A percentile compares a stretch with the other conserved stretches of the same genome.
phyloP scores from a whole-genome alignment of 441 rosid genomes.

The Euphorbia corollata region DNA sequence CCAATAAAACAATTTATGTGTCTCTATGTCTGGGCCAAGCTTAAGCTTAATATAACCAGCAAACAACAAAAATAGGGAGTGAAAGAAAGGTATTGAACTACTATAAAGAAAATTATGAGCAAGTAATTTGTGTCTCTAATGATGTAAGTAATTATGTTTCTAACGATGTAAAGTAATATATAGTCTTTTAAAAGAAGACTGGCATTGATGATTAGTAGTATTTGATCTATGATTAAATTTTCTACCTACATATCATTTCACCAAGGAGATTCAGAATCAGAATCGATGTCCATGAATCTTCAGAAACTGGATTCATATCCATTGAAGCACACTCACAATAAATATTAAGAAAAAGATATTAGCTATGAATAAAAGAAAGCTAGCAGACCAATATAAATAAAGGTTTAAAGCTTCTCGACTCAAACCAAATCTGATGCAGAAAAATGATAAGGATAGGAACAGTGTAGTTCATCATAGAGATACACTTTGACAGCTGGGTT shows the following conservation, averaged over 20 bases:
- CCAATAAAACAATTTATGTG: constrained; percentile 6
- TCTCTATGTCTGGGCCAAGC: constrained; percentile 16
- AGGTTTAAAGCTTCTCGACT: background rate
- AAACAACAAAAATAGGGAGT: background rate
- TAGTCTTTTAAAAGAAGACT: background rate
- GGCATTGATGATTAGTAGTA: background rate
- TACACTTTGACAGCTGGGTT: background rate
- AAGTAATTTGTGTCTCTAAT: constrained; percentile 12
- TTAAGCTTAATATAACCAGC: constrained; percentile 16
- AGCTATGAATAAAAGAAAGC: background rate
- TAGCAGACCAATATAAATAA: no score
- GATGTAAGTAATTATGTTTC: constrained; percentile 2
- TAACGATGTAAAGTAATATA: background rate
- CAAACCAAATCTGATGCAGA: background rate
- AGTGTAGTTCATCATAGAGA: background rate
- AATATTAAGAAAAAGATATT: background rate
- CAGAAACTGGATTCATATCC: background rate
- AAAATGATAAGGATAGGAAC: background rate
- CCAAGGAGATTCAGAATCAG: background rate
- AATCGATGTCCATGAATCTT: background rate
- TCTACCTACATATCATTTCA: background rate
- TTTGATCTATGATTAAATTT: background rate
- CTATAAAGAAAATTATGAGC: constrained; percentile 14
- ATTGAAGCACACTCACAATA: background rate
- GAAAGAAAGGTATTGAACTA: background rate